These are phyloP conservation scores for Leptomonas seymouri DNA, from an alignment of 208 protist species.

Conservation along the genomic window DNA sequence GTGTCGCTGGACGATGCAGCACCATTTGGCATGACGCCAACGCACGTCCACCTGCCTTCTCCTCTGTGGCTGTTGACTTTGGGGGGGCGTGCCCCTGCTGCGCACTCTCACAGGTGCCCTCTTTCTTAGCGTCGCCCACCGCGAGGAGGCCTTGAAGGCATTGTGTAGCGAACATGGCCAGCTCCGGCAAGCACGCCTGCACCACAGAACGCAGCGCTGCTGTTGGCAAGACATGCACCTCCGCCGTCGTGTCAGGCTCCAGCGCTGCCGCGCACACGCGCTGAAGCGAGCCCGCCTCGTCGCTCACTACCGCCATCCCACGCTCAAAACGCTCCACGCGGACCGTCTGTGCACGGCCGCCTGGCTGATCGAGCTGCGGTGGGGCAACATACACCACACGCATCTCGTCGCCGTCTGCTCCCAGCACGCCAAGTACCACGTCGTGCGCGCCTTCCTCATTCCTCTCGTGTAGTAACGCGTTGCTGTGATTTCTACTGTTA, in stretches of 20 bases:
- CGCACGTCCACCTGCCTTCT: background rate
- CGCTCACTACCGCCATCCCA: constrained; percentile 44
- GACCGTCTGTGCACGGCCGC: constrained; percentile 33
- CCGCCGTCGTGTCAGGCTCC: constrained; percentile 51
- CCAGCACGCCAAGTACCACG: constrained; percentile 62
- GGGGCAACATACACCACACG: constrained; percentile 55
- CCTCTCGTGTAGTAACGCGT: background rate
- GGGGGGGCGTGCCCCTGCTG: background rate
- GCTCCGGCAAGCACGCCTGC: constrained; percentile 33
- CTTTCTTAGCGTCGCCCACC: background rate
- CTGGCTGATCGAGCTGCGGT: constrained; percentile 36
- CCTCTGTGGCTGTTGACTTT: background rate
- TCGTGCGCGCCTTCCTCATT: constrained; percentile 9
- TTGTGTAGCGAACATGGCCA: constrained; percentile 21
- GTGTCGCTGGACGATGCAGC: constrained; percentile 26
- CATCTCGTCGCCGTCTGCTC: constrained; percentile 81
- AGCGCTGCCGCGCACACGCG: constrained; percentile 53
- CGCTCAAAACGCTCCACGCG: constrained; percentile 61
- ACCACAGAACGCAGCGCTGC: constrained; percentile 21
- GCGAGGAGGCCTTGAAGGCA: constrained; percentile 13
- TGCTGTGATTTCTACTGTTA: background rate
- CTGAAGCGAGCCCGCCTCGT: constrained; percentile 40
- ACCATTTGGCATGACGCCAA: background rate
- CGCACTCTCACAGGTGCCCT: background rate
- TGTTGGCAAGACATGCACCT: constrained; percentile 30